Evolutionary conservation across 345 rosid species (phyloP).

Genomic region (Rhizophora apiculata): DNA sequence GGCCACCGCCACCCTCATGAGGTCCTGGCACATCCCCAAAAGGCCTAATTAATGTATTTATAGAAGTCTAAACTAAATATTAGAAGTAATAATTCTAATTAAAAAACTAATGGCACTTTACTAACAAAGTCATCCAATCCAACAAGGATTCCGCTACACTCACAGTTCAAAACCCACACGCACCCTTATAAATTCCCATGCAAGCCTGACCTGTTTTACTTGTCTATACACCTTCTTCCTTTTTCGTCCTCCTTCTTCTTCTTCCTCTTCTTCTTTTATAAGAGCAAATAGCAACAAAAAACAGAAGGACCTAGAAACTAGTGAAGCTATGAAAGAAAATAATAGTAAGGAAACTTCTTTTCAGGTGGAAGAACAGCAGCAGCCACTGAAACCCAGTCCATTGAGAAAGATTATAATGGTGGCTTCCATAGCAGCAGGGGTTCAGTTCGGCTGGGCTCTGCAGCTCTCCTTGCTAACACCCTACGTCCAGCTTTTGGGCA

Average conservation of each 20-base stretch:
- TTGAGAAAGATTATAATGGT: conserved; percentile 55
- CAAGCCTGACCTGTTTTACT: neutral
- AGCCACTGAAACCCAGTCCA: conserved; percentile 1
- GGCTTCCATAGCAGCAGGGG: conserved; percentile 78
- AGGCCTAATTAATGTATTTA: too few relatives aligned
- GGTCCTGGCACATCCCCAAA: too few relatives aligned
- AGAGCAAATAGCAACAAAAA: neutral
- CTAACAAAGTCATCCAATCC: too few relatives aligned
- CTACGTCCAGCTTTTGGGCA: conserved; percentile 76
- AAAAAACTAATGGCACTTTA: too few relatives aligned
- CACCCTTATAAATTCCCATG: conserved; percentile 17
- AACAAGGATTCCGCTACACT: too few relatives aligned
- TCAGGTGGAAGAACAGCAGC: neutral
- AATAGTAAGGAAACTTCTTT: neutral
- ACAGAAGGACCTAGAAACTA: neutral
- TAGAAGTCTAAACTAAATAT: too few relatives aligned
- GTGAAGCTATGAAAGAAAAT: conserved; percentile 1
- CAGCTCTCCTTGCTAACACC: conserved; percentile 87
- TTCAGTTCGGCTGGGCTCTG: conserved; percentile 94
- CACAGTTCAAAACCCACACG: too few relatives aligned
- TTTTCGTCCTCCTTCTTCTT: neutral
- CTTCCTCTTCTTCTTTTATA: too few relatives aligned
- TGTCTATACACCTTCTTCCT: neutral
- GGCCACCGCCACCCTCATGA: neutral
- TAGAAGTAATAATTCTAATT: too few relatives aligned